Conservation (phyloP, 306 rosid species). For the Astragalus glycyphyllos region DNA sequence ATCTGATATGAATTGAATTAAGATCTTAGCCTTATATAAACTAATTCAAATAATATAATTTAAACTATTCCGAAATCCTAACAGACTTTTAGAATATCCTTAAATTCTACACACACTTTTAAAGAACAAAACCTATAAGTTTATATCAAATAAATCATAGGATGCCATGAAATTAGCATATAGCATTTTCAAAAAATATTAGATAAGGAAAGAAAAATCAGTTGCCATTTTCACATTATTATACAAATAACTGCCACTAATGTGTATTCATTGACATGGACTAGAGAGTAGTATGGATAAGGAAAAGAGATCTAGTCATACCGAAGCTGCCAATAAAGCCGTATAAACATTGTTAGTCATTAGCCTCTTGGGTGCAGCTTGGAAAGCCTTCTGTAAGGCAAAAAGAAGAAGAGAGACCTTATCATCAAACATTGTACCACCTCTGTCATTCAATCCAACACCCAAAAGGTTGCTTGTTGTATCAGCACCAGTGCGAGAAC, state of each 20-base stretch:
- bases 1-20: background rate
- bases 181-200: slow-evolving; percentile 3
- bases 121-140: slow-evolving; percentile 17
- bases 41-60: background rate
- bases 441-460: slow-evolving; percentile 74
- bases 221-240: slow-evolving; percentile 9
- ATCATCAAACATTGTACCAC: slow-evolving; percentile 92
- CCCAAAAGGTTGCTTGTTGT: slow-evolving; percentile 69
- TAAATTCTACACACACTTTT: background rate
- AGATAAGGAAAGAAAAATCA: slow-evolving; percentile 25
- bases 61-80: background rate
- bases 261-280: slow-evolving; percentile 18
- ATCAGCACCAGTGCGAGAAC: slow-evolving; percentile 56
- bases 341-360: slow-evolving; percentile 82
- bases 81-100: background rate
- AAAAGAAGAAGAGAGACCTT: slow-evolving; percentile 85
- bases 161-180: slow-evolving; percentile 35
- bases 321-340: slow-evolving; percentile 92
- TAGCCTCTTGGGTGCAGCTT: slow-evolving; percentile 88
- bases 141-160: slow-evolving; percentile 26
- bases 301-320: slow-evolving; percentile 53
- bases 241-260: slow-evolving; percentile 9
- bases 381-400: slow-evolving; percentile 95
- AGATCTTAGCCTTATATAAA: background rate
- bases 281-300: slow-evolving; percentile 19